phyloP scores from a whole-genome alignment of 345 rosid species.

The Acer negundo region DNA sequence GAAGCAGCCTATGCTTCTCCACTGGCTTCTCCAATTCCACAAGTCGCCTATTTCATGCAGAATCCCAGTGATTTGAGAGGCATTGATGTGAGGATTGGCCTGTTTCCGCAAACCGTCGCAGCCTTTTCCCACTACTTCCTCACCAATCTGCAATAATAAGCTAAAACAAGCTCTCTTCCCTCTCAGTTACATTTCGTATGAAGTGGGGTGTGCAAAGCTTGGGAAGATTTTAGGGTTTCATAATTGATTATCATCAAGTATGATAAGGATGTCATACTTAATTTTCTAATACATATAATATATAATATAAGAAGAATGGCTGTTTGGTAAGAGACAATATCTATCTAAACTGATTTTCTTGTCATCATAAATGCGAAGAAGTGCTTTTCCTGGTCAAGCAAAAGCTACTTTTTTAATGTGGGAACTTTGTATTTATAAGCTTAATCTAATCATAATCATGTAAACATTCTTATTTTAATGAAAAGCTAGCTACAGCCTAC shows the following conservation, averaged over 20 bases:
- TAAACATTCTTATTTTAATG: background rate
- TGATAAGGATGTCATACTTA: constrained; percentile 4
- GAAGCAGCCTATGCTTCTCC: constrained; percentile 53
- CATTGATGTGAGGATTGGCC: constrained; percentile 52
- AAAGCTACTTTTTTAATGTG: background rate
- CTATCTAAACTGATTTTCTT: background rate
- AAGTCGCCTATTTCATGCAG: constrained; percentile 68
- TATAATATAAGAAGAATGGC: background rate
- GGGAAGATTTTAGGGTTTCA: background rate
- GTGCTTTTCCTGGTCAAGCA: background rate
- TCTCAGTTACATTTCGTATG: background rate
- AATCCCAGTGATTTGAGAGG: constrained; percentile 48
- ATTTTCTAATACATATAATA: no score
- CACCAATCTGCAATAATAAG: constrained; percentile 11
- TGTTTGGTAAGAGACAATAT: background rate
- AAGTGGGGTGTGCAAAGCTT: background rate
- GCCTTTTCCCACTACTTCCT: constrained; percentile 45
- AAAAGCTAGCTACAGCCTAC: background rate
- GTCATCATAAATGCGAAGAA: background rate
- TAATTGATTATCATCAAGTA: constrained; percentile 1
- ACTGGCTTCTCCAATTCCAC: constrained; percentile 63
- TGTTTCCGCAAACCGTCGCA: constrained; percentile 34
- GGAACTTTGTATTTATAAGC: constrained; percentile 1
- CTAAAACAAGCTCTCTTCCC: background rate
- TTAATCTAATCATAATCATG: constrained; percentile 5